These are phyloP conservation scores for Microcos paniculata DNA, from an alignment of 345 rosid genomes.

Conservation along the genomic window DNA sequence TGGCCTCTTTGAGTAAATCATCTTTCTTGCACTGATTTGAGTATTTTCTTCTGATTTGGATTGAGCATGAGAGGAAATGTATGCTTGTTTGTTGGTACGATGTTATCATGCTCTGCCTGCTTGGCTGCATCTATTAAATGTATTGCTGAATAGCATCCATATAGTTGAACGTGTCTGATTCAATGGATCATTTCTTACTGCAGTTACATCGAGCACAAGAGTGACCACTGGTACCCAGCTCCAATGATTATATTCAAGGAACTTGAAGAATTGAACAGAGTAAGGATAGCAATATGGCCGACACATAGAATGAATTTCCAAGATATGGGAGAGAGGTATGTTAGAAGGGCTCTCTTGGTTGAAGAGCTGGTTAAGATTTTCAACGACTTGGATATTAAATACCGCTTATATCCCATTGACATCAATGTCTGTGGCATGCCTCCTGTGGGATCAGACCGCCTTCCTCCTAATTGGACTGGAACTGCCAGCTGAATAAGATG, in stretches of 20 bases:
- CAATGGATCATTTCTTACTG: conserved; percentile 3
- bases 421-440: conserved; percentile 61
- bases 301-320: conserved; percentile 78
- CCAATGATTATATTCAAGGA: conserved; percentile 66
- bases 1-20: no score
- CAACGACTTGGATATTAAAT: conserved; percentile 69
- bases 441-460: conserved; percentile 27
- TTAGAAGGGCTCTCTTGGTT: conserved; percentile 54
- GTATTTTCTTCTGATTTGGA: background rate
- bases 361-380: conserved; percentile 77
- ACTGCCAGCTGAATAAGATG: conserved; percentile 6
- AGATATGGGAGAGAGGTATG: conserved; percentile 68
- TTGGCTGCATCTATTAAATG: background rate
- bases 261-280: conserved; percentile 49
- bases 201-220: conserved; percentile 64
- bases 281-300: conserved; percentile 69
- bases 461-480: conserved; percentile 35
- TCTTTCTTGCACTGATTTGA: no score
- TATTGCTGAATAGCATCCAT: background rate
- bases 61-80: background rate
- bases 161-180: background rate
- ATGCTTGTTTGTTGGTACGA: background rate
- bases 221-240: conserved; percentile 69
- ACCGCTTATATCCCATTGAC: conserved; percentile 62
- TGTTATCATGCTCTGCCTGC: no score